Percentiles rank a stretch among this genome's conserved stretches.
Conservation (phyloP, 2,329 filamentous ascomycete species). For the Nigrospora osmanthi region DNA sequence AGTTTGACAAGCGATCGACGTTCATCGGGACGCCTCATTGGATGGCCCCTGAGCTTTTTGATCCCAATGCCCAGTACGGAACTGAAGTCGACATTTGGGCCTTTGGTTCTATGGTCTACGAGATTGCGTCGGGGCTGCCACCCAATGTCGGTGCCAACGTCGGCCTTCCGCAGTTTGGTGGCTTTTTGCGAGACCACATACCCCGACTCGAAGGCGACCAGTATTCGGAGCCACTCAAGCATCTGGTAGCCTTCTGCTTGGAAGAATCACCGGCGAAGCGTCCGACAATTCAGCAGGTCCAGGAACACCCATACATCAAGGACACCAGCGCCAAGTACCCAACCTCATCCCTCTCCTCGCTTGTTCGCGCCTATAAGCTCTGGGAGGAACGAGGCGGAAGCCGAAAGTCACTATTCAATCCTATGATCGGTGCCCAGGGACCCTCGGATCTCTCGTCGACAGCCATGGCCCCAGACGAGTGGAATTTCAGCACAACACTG, state of each 20-base stretch:
- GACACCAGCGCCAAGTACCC: conserved; percentile 58
- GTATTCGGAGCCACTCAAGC: conserved; percentile 61
- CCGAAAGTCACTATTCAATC: conserved; percentile 54
- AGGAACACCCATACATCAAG: conserved; percentile 61
- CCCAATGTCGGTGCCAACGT: conserved; percentile 56
- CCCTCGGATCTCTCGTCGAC: conserved; percentile 35
- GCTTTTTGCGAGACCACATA: conserved; percentile 50
- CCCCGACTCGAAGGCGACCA: conserved; percentile 64
- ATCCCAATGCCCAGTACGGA: conserved; percentile 56
- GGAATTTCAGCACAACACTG: conserved; percentile 60
- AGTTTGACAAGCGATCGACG: conserved; percentile 69
- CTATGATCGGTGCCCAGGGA: conserved; percentile 49
- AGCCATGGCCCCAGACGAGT: conserved; percentile 48
- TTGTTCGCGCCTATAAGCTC: conserved; percentile 64
- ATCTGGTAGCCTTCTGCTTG: conserved; percentile 67
- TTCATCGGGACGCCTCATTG: conserved; percentile 79
- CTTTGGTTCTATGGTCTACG: conserved; percentile 72
- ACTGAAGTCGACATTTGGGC: conserved; percentile 79
- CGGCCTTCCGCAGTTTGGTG: conserved; percentile 43
- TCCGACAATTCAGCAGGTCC: conserved; percentile 61
- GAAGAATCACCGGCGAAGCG: conserved; percentile 60
- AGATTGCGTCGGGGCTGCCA: conserved; percentile 71
- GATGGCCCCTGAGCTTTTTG: conserved; percentile 78
- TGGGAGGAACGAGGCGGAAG: conserved; percentile 72
- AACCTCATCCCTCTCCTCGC: conserved; percentile 50